Evolutionary conservation across 371 early-diverging fungal species (phyloP), one percentile per base, ranked within the genome.

Genomic region (Mortierella sp.): DNA sequence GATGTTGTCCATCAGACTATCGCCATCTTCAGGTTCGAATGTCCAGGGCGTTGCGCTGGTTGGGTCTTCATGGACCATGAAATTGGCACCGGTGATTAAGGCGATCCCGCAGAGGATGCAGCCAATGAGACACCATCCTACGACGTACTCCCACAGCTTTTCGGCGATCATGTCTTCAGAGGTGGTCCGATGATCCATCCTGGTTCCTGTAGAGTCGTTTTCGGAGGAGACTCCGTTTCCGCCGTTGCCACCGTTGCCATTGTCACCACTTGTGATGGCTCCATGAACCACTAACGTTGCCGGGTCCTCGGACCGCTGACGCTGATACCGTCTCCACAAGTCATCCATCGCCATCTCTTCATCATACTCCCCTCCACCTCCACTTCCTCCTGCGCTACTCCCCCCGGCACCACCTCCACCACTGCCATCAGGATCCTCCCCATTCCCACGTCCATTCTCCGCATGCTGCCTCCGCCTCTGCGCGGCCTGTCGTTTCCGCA

Each of bases 1-100:
- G 77, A 73, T 84, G 80, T 63, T 91, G 87, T 83, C 91, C 90
- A 72, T 79, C 48, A 81, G 21, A 45, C 76, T 79, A 11, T 75
- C 77, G 0, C 75, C 80, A 1, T 75, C 78, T 0, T 85, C 77
- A 0, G 63, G 34, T 2, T 81, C 72, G 11, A 85, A 76, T 16
- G 82, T 72, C 82, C 82, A 85, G 0, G 60, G 75, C 2, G 80
- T 72, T 24, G 68, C 75, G 7, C 24, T 31, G 14, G 80, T 44
- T 21, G 75, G 54, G 45, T 65, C 44, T 9, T 34, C 38, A 10
- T 79, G 81, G 16, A 74, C 80, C 47, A 6, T 47, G 31, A 76
- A 47, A 11, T 52, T 77, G 21, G 82, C 77, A 3, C 76, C 74
- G 5, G 81, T 10, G 21, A 79, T 79, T 4, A 81, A 42, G 2